These are phyloP conservation scores for Fusarium dimerum DNA, from an alignment of 2,329 filamentous ascomycete species.

Conservation along the genomic window DNA sequence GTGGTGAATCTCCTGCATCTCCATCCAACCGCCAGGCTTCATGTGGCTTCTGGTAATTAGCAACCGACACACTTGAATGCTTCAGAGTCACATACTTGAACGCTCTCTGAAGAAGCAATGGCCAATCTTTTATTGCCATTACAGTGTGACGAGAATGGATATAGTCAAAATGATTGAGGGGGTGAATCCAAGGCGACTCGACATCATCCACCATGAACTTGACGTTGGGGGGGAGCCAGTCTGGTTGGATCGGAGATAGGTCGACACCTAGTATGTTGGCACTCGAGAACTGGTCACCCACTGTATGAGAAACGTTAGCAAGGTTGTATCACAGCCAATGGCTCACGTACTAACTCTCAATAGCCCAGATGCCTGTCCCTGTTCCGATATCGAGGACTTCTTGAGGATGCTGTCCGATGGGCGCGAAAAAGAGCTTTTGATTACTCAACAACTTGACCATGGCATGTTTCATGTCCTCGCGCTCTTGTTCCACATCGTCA, in stretches of 20 bases:
- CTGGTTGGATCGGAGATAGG: constrained; percentile 51
- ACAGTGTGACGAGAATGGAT: constrained; percentile 60
- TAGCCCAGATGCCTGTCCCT: constrained; percentile 61
- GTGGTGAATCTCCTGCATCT: constrained; percentile 56
- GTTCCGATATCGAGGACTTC: constrained; percentile 59
- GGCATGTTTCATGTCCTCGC: constrained; percentile 58
- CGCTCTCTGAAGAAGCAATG: constrained; percentile 42
- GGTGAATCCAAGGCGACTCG: constrained; percentile 57
- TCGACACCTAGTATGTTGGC: constrained; percentile 48
- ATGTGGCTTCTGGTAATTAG: constrained; percentile 41
- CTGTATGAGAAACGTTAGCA: constrained; percentile 27
- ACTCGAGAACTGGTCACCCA: constrained; percentile 48
- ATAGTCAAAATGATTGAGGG: constrained; percentile 58
- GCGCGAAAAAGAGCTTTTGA: constrained; percentile 52
- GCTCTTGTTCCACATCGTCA: constrained; percentile 60
- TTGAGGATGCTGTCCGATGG: constrained; percentile 48
- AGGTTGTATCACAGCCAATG: not conserved
- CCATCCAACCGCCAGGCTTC: constrained; percentile 56
- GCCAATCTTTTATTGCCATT: constrained; percentile 59
- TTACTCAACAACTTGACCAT: constrained; percentile 52
- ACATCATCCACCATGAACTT: constrained; percentile 59
- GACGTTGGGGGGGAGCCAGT: constrained; percentile 56
- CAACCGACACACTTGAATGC: not conserved
- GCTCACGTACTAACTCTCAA: constrained; percentile 44
- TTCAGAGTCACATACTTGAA: constrained; percentile 17